These are phyloP conservation scores for Boletus coccyginus DNA, from an alignment of 768 basidiomycete genomes.

Conservation along the genomic window DNA sequence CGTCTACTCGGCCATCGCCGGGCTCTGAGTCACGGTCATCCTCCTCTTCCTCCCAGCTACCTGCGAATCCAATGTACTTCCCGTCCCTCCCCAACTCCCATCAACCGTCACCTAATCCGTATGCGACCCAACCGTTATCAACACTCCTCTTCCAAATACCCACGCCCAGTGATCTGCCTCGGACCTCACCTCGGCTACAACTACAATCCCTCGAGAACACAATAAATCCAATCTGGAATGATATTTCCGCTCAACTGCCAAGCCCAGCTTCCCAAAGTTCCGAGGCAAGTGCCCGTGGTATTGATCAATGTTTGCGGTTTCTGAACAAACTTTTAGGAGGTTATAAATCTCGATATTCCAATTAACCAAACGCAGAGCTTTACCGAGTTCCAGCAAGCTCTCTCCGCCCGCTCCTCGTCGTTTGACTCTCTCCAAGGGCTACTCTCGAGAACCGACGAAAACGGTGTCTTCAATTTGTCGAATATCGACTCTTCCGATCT, in stretches of 20 bases:
- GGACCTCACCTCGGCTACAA: neutral
- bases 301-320: neutral
- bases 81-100: constrained; percentile 12
- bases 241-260: constrained; percentile 1
- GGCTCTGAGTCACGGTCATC: constrained; percentile 16
- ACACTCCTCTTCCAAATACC: neutral
- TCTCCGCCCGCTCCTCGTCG: constrained; percentile 6
- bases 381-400: neutral
- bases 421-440: constrained; percentile 30
- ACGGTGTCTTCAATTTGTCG: constrained; percentile 35
- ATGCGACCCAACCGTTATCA: constrained; percentile 8
- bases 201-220: neutral
- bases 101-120: constrained; percentile 8
- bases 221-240: constrained; percentile 9
- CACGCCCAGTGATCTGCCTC: neutral
- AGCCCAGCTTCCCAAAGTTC: constrained; percentile 1
- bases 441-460: constrained; percentile 31
- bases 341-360: constrained; percentile 14
- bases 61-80: neutral
- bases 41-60: constrained; percentile 15
- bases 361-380: constrained; percentile 8
- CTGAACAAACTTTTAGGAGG: constrained; percentile 7
- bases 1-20: constrained; percentile 8
- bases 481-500: constrained; percentile 33
- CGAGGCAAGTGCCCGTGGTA: constrained; percentile 7